These are phyloP conservation scores for Daldinia bambusicola DNA, from an alignment of 495 filamentous ascomycete species.

Conservation along the genomic window DNA sequence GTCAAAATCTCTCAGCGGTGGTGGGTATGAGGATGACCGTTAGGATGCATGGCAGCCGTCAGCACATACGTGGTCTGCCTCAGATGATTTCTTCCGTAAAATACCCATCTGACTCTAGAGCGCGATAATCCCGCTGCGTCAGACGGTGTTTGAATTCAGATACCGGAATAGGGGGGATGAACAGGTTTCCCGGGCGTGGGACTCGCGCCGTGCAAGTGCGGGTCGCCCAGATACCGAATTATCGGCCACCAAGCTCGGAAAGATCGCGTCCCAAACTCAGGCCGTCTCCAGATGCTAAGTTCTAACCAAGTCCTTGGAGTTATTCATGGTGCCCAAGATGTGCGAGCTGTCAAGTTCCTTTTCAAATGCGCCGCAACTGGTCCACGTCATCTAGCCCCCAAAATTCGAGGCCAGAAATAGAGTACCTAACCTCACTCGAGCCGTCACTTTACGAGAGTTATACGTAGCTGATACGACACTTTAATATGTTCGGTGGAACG, in stretches of 20 bases:
- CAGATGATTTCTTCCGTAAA: constrained; percentile 12
- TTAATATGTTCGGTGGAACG: background rate
- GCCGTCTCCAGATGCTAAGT: constrained; percentile 11
- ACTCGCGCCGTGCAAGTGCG: constrained; percentile 22
- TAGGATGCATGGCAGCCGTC: constrained; percentile 19
- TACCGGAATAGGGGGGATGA: constrained; percentile 19
- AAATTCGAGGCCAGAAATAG: constrained; percentile 21
- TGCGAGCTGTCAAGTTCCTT: constrained; percentile 21
- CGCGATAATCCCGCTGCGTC: constrained; percentile 30
- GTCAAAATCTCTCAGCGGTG: constrained; percentile 7
- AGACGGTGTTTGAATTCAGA: constrained; percentile 43
- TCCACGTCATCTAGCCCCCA: constrained; percentile 45
- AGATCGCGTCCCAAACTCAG: constrained; percentile 9
- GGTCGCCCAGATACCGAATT: constrained; percentile 30
- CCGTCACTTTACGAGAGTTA: constrained; percentile 38
- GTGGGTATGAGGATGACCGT: constrained; percentile 15
- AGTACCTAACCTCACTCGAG: constrained; percentile 18
- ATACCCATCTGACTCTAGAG: constrained; percentile 19
- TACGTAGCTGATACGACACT: constrained; percentile 7
- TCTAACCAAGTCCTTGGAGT: background rate
- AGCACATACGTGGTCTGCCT: constrained; percentile 35
- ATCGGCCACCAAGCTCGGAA: constrained; percentile 15
- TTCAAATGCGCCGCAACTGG: constrained; percentile 35
- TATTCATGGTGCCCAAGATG: constrained; percentile 19
- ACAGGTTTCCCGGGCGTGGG: constrained; percentile 13